phyloP scores from a whole-genome alignment of 169 alveolate species.

The Eimeria maxima region DNA sequence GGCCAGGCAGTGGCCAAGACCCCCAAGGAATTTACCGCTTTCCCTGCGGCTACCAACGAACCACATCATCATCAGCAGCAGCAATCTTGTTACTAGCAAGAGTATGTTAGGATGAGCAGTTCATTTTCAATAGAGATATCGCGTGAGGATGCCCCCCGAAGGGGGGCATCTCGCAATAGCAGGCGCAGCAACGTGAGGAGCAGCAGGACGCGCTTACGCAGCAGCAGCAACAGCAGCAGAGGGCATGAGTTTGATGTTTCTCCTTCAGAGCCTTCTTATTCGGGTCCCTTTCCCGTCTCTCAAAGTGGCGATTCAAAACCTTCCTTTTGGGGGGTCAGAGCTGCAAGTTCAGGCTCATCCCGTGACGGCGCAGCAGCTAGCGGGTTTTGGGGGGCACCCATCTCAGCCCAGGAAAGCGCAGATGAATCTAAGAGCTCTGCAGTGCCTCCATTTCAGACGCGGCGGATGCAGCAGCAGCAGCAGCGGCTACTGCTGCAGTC shows the following conservation, averaged over 20 bases:
- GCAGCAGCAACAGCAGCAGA: conserved; percentile 40
- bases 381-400: neutral
- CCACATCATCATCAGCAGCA: conserved; percentile 31
- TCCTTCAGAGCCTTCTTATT: conserved; percentile 22
- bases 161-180: conserved; percentile 43
- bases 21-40: neutral
- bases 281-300: neutral
- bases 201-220: conserved; percentile 34
- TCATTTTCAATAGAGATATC: conserved; percentile 59
- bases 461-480: conserved; percentile 24
- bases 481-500: neutral
- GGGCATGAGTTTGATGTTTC: conserved; percentile 31
- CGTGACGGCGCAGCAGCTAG: conserved; percentile 5
- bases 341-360: neutral
- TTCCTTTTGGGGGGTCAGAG: neutral
- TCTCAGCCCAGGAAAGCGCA: conserved; percentile 12
- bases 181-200: conserved; percentile 11
- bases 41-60: conserved; percentile 18
- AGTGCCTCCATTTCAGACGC: neutral
- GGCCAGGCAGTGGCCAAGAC: conserved; percentile 55
- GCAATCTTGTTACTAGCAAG: neutral
- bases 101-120: conserved; percentile 42
- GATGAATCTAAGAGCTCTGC: neutral
- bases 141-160: conserved; percentile 31
- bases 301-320: neutral